Evolutionary conservation across 2,329 filamentous ascomycete genomes (phyloP).

Genomic region (Exophiala sp.): DNA sequence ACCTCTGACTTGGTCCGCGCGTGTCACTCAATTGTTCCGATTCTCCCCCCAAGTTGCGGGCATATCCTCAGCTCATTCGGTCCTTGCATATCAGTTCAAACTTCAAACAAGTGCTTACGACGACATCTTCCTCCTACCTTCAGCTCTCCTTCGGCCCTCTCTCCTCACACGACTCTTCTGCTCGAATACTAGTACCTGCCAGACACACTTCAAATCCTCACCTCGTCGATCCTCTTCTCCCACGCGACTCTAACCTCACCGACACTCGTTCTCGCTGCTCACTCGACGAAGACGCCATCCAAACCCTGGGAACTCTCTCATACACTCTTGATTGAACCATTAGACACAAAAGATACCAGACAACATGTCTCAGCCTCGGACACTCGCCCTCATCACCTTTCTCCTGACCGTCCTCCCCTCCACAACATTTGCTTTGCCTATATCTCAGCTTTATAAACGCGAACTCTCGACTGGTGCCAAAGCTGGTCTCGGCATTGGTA

Average conservation of each 20-base stretch:
- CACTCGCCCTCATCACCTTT: conserved; percentile 7
- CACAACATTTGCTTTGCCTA: conserved; percentile 12
- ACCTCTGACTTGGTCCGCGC: not conserved
- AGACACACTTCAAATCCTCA: conserved; percentile 4
- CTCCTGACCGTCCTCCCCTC: conserved; percentile 14
- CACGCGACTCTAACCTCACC: not conserved
- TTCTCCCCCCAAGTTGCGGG: too few species aligned
- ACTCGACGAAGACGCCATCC: conserved; percentile 14
- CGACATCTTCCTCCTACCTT: not conserved
- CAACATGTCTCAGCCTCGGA: conserved; percentile 8
- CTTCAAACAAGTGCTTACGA: conserved; percentile 18
- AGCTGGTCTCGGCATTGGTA: conserved; percentile 28
- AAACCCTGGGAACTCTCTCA: not conserved
- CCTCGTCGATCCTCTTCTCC: not conserved
- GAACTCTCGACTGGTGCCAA: conserved; percentile 24
- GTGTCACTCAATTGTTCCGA: not conserved
- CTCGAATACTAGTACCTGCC: conserved; percentile 1
- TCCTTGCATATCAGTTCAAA: conserved; percentile 2
- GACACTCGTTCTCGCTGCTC: conserved; percentile 1
- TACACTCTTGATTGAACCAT: not conserved
- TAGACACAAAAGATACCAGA: not conserved
- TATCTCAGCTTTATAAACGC: conserved; percentile 24
- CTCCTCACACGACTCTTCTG: not conserved
- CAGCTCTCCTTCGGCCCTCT: not conserved
- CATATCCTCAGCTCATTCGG: too few species aligned